Evolutionary conservation across 805 yeast species (phyloP).

Genomic region (Dipodascus geniculatus): DNA sequence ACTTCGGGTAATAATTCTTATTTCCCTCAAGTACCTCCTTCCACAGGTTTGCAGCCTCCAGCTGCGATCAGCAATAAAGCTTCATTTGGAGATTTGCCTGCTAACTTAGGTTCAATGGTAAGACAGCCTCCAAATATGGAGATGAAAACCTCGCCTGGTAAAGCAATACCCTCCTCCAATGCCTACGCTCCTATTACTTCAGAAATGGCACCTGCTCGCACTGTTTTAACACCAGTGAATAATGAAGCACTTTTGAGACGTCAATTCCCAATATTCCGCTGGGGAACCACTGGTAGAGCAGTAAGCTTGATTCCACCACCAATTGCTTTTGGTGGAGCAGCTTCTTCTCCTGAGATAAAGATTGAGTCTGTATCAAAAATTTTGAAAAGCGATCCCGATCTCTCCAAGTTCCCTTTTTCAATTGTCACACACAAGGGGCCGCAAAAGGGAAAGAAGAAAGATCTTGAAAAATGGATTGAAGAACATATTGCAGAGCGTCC

Average conservation of each 20-base stretch:
- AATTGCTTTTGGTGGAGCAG: conserved; percentile 27
- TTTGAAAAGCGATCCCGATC: conserved; percentile 19
- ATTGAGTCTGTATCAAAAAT: conserved; percentile 21
- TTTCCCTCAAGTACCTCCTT: conserved; percentile 1
- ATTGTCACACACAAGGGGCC: conserved; percentile 33
- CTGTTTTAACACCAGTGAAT: conserved; percentile 10
- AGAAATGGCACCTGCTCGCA: neutral
- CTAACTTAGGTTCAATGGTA: neutral
- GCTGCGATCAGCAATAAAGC: neutral
- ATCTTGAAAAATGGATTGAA: conserved; percentile 57
- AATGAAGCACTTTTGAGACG: conserved; percentile 38
- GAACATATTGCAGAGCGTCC: conserved; percentile 22
- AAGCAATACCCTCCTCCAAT: neutral
- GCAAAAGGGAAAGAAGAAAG: conserved; percentile 48
- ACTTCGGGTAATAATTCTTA: neutral
- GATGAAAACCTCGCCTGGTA: neutral
- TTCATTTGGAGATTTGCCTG: conserved; percentile 5
- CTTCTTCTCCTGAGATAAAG: conserved; percentile 20
- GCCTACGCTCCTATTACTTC: conserved; percentile 3
- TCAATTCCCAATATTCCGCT: conserved; percentile 69
- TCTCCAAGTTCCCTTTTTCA: conserved; percentile 55
- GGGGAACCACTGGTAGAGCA: conserved; percentile 40
- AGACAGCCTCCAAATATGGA: neutral
- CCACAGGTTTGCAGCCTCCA: conserved; percentile 3
- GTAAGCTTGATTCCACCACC: conserved; percentile 35